Evolutionary conservation across 202 grass and related monocot species (phyloP).

Genomic region (Thinopyrum obtusiflorum): DNA sequence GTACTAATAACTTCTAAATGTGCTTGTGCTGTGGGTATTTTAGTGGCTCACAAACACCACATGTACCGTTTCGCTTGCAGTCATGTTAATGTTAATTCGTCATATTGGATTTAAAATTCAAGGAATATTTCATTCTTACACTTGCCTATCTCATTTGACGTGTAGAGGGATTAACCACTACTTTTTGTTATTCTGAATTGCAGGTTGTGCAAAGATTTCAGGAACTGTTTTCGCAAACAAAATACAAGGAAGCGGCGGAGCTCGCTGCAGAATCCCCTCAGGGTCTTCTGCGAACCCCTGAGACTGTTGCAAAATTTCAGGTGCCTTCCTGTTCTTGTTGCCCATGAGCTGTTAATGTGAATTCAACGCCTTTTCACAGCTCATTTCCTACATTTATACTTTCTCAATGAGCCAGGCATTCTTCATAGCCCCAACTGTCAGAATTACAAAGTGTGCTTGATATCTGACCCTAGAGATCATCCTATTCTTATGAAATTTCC

Average conservation of each 20-base stretch:
- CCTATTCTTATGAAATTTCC: neutral
- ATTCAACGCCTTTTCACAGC: neutral
- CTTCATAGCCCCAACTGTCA: neutral
- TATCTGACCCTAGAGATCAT: constrained; percentile 7
- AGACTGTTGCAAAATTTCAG: constrained; percentile 95
- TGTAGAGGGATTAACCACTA: neutral
- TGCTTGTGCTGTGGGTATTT: neutral
- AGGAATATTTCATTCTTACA: neutral
- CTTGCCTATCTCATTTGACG: neutral
- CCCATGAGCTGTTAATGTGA: neutral
- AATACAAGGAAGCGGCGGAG: constrained; percentile 96
- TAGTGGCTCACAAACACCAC: neutral
- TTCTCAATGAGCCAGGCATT: neutral
- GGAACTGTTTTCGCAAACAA: constrained; percentile 87
- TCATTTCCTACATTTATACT: neutral
- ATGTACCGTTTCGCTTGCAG: neutral
- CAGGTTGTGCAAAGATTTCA: constrained; percentile 98
- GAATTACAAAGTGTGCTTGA: neutral
- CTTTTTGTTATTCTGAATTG: constrained; percentile 35
- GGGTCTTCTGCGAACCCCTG: constrained; percentile 81
- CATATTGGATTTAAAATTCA: neutral
- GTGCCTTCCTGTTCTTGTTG: constrained; percentile 34
- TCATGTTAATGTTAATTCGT: neutral
- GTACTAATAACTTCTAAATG: neutral
- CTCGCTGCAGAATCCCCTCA: constrained; percentile 91